Conservation (phyloP, 106 monocot genomes). For the Dendrobium officinale region DNA sequence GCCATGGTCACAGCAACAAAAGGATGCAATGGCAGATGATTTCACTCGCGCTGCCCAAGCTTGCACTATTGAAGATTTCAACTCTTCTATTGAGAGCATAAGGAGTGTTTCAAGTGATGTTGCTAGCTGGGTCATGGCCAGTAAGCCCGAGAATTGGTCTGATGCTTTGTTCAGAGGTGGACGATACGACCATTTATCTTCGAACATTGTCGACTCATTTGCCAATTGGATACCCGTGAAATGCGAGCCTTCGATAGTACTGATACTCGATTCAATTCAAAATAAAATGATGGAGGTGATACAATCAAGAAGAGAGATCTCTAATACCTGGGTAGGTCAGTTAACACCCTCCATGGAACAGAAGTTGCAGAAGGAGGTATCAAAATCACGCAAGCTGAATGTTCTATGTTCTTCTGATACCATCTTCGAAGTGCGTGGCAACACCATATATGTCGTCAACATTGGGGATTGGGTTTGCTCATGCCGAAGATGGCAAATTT, state of each 20-base stretch:
- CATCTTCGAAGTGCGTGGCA: conserved; percentile 84
- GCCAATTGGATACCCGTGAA: conserved; percentile 72
- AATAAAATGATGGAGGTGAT: conserved; percentile 56
- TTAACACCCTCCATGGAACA: conserved; percentile 73
- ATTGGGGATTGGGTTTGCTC: conserved; percentile 63
- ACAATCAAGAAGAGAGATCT: conserved; percentile 28
- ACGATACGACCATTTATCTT: conserved; percentile 65
- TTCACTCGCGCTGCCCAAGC: conserved; percentile 79
- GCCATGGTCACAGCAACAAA: conserved; percentile 53
- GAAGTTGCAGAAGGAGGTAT: conserved; percentile 48
- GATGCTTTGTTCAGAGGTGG: conserved; percentile 67
- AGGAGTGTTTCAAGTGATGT: conserved; percentile 53
- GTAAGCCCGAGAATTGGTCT: conserved; percentile 81
- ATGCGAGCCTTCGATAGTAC: conserved; percentile 59
- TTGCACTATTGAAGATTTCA: conserved; percentile 59
- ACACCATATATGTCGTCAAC: conserved; percentile 61
- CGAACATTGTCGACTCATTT: conserved; percentile 60
- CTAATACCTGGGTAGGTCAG: conserved; percentile 31
- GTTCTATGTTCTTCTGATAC: conserved; percentile 83
- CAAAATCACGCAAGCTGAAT: conserved; percentile 39
- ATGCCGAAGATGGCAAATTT: conserved; percentile 74
- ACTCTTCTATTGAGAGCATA: conserved; percentile 53
- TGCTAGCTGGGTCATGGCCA: conserved; percentile 60
- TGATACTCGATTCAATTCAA: conserved; percentile 58
- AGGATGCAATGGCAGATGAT: conserved; percentile 59